Evolutionary conservation across 441 rosid genomes (phyloP), one percentile per base, ranked within the genome.

Genomic region (Erodium moschatum): DNA sequence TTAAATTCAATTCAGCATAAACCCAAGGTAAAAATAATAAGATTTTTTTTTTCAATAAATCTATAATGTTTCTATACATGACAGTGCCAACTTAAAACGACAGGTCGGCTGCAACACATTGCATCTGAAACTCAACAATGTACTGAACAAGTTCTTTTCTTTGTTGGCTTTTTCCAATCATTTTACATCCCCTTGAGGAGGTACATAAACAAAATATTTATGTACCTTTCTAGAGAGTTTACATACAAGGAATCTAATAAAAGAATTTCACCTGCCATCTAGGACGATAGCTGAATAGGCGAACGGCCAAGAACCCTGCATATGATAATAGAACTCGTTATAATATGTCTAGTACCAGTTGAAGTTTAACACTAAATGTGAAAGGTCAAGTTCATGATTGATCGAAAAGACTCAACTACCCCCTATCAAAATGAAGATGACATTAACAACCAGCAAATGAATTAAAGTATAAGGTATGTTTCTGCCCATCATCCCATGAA

Each of bases 261-360:
- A 88, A 83, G 87, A 86, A 88, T 84, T 67, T 76, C 83, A 76
- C 66, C 74, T 61, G 68, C 77, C 69, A 44, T 11, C 67, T 67
- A 64, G 72, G 75, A 70, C 79, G 73, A 38, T 69, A 67, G 73
- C 76, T 9, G 61, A 67, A 67, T 68, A 74, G 69, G 72, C 69
- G 66, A 68, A 44, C 50, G 65, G 66, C 66, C 48, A 70, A 64
- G 24, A 69, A 73, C 78, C 85, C 90, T 86, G 89, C 74, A 86
- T 63, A 72, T 31, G 54, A 69, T 15, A 73, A 56, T 18, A 1
- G 4, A 12, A 0, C 15, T 4, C 18, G 66, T 69, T 40, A 69
- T 58, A 46, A 35, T 52, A 31, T 9, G 0, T 13, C 33, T 21
- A 6, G 48, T 42, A 11, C 48, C 9, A 42, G 2, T 11, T 42